Conservation (phyloP, 2,329 filamentous ascomycete species). For the Fusarium marasasianum region DNA sequence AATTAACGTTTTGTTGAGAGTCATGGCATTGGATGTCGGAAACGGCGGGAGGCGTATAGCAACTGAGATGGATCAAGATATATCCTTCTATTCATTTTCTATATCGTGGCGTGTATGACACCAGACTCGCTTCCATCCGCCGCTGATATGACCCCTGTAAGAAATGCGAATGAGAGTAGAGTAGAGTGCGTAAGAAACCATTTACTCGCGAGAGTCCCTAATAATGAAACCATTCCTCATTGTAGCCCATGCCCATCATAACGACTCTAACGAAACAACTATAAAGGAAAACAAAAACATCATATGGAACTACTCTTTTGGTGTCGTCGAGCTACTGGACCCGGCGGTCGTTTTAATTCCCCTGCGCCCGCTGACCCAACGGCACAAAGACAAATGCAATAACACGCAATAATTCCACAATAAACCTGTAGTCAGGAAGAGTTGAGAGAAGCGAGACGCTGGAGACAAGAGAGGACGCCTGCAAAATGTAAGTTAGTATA, state of each 20-base stretch:
- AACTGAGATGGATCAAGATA: neutral
- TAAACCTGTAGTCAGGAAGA: conserved; percentile 29
- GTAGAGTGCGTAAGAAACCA: conserved; percentile 23
- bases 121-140: neutral
- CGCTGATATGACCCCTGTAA: neutral
- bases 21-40: neutral
- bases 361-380: conserved; percentile 39
- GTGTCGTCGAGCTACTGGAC: conserved; percentile 11
- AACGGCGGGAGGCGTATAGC: neutral
- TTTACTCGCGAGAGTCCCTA: conserved; percentile 26
- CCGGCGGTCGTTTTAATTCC: conserved; percentile 21
- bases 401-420: conserved; percentile 31
- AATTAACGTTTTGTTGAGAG: conserved; percentile 1
- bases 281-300: neutral
- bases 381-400: conserved; percentile 39
- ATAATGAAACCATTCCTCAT: conserved; percentile 4
- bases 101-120: neutral
- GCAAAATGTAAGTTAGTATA: neutral
- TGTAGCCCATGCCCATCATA: conserved; percentile 1
- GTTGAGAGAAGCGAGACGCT: conserved; percentile 50
- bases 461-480: conserved; percentile 57
- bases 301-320: conserved; percentile 26
- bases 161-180: conserved; percentile 7
- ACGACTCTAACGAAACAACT: neutral
- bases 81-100: neutral